A percentile compares a stretch with the other conserved stretches of the same genome.
Evolutionary conservation across 2,329 filamentous ascomycete species (phyloP).

Genomic region (Zymoseptoria tritici): DNA sequence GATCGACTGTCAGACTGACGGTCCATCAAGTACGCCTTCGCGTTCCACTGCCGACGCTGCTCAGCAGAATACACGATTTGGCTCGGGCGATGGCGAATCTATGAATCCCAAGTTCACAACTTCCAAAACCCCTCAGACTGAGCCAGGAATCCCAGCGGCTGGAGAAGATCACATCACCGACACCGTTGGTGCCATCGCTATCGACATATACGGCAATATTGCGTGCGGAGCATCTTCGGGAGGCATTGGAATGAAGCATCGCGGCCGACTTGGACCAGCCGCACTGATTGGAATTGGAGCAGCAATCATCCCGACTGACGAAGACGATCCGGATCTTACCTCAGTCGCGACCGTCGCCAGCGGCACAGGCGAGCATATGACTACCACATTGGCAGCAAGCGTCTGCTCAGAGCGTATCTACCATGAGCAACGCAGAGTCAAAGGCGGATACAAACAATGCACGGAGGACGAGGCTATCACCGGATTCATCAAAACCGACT

Average conservation of each 20-base stretch:
- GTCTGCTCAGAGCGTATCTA: conserved; percentile 78
- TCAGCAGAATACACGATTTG: neutral
- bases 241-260: conserved; percentile 97
- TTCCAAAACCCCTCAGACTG: neutral
- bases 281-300: conserved; percentile 88
- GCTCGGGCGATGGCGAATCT: too few relatives aligned
- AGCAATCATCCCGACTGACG: conserved; percentile 71
- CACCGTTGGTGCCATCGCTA: conserved; percentile 90
- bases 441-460: conserved; percentile 48
- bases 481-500: conserved; percentile 77
- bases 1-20: neutral
- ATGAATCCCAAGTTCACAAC: neutral
- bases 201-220: conserved; percentile 78
- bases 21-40: neutral
- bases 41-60: neutral
- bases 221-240: conserved; percentile 94
- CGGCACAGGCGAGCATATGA: conserved; percentile 96
- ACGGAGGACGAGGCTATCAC: conserved; percentile 62
- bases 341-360: conserved; percentile 81
- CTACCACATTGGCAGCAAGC: conserved; percentile 83
- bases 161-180: conserved; percentile 66
- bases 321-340: conserved; percentile 59
- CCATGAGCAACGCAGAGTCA: conserved; percentile 54
- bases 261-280: conserved; percentile 82
- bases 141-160: neutral